Percentiles rank a stretch among this genome's conserved stretches.
Evolutionary conservation across 2,329 filamentous ascomycete genomes (phyloP).

Genomic region (Furcasterigmium furcatum): DNA sequence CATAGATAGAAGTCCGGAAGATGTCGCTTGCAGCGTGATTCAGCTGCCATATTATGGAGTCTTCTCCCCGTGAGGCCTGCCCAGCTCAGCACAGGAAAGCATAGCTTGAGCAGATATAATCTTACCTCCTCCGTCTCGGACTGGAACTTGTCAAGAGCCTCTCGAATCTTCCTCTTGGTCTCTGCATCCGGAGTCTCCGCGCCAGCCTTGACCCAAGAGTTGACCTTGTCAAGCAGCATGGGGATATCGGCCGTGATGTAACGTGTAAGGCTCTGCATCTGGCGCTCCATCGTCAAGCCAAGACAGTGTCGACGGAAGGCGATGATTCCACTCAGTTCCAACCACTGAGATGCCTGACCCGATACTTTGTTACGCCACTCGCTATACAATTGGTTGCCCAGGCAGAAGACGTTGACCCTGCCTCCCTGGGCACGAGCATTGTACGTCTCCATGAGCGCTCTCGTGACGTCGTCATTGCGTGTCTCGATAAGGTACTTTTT

Average conservation of each 20-base stretch:
- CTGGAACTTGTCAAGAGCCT: conserved; percentile 27
- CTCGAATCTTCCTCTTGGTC: conserved; percentile 25
- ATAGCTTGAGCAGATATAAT: neutral
- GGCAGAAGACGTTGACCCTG: conserved; percentile 34
- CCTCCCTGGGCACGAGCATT: conserved; percentile 13
- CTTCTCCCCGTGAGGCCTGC: neutral
- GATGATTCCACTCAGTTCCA: conserved; percentile 38
- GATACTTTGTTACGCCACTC: conserved; percentile 23
- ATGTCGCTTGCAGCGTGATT: neutral
- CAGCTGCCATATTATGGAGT: neutral
- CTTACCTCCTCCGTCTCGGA: conserved; percentile 22
- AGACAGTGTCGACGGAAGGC: conserved; percentile 38
- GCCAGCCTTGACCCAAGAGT: conserved; percentile 41
- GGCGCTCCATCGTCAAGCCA: conserved; percentile 38
- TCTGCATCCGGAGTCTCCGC: conserved; percentile 31
- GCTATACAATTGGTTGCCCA: conserved; percentile 41
- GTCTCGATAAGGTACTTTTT: conserved; percentile 28
- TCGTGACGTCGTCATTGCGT: conserved; percentile 31
- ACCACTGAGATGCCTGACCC: conserved; percentile 18
- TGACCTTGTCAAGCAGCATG: conserved; percentile 32
- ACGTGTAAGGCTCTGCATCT: conserved; percentile 26
- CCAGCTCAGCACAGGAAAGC: no score
- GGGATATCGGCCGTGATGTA: conserved; percentile 39
- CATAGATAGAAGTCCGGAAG: conserved; percentile 2
- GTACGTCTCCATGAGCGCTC: conserved; percentile 24